Conservation (phyloP, 2,329 filamentous ascomycete genomes). For the Xylaria hypoxylon region DNA sequence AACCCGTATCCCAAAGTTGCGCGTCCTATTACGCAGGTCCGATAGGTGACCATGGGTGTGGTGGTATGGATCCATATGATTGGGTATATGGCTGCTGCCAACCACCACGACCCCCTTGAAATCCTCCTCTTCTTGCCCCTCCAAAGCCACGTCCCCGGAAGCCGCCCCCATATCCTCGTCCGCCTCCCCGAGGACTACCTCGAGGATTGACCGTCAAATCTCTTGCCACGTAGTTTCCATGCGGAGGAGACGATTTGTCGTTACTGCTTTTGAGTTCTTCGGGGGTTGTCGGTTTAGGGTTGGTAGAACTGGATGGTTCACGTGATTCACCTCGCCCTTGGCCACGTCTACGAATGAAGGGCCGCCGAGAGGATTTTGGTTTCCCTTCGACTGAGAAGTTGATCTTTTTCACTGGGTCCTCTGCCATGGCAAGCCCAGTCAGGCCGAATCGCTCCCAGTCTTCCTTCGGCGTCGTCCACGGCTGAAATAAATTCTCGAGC, state of each 20-base stretch:
- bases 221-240: constrained; percentile 9
- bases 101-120: constrained; percentile 44
- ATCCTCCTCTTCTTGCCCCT: constrained; percentile 43
- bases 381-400: constrained; percentile 70
- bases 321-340: constrained; percentile 42
- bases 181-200: constrained; percentile 44
- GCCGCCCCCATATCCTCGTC: constrained; percentile 42
- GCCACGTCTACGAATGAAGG: constrained; percentile 50
- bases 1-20: neutral
- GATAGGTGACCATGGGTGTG: constrained; percentile 26
- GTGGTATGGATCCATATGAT: constrained; percentile 30
- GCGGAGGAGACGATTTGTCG: constrained; percentile 16
- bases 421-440: constrained; percentile 71
- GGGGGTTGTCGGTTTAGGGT: constrained; percentile 17
- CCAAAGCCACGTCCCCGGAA: constrained; percentile 43
- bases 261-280: constrained; percentile 10
- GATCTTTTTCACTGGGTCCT: constrained; percentile 73
- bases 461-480: constrained; percentile 71
- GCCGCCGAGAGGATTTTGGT: constrained; percentile 53
- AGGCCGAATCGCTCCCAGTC: constrained; percentile 69
- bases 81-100: constrained; percentile 35
- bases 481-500: constrained; percentile 74
- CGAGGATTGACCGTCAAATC: constrained; percentile 35
- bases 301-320: constrained; percentile 21
- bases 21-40: constrained; percentile 11